Base-by-base conservation (phyloP, 345 rosid species). In the Erysimum cheiranthoides region DNA sequence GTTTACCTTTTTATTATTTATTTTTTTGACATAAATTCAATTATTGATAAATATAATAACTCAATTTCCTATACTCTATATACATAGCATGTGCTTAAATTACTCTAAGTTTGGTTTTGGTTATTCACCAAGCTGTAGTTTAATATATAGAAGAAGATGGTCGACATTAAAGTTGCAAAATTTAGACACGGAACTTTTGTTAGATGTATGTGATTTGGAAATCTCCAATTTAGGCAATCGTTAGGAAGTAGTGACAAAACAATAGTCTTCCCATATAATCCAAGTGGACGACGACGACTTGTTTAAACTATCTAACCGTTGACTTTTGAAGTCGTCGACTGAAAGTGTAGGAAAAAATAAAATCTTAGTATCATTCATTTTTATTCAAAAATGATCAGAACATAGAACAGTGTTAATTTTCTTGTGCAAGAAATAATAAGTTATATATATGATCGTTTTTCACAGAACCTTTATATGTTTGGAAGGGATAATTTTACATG, bases 311-410 rank as follows among this genome's bases (percentile, higher is more conserved):
- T 12, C 5, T 34, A 6, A 31, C n/a, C 43, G 4, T 58, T 66
- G 73, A 66, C 78, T 58, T 74, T 75, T 10, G 18, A 66, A 47
- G 43, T 46, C 66, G 59, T 73, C 73, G 43, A 46, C 40, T 74
- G 38, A 35, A 54, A 35, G 18, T 6, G 35, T 54, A 31, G 47
- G n/a, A 10, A 61, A 28, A 51, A 72, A 61, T 39, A 30, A 70
- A 42, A 8, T 31, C 9, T 56, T 28, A 52, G 14, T 38, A 62
- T 27, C 40, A 54, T 36, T 9, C 40, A 36, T 8, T 36, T 36
- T 36, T 36, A 9, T 2, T 8, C 4, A 42, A 42, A 0, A 10
- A 40, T 21, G 5, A 40, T 40, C 11, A 14, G n/a, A 40, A 11
- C 45, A 12, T 40, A 40, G 40, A 36, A 0, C 9, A 36, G 11